Base-by-base conservation (phyloP, 1,284 basidiomycete genomes). In the Exobasidium rhododendri region DNA sequence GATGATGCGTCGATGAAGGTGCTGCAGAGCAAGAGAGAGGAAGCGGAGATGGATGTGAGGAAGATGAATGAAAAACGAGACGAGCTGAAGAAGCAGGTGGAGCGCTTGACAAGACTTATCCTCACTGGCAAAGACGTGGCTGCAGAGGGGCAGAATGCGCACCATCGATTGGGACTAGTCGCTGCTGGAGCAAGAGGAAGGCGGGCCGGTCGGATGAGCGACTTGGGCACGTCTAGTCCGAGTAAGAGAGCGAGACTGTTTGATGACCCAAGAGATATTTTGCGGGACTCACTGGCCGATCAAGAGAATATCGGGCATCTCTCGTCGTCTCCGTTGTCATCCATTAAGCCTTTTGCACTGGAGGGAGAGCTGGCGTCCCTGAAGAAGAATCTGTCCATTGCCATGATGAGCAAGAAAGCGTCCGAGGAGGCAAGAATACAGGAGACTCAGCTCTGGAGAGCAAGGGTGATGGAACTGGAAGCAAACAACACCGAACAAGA, bases 51-150 rank as follows among this genome's bases (percentile, higher is more conserved):
- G 26, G 61, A 62, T 24, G 61, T 79, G 3, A 66, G 67, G 5
- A 60, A 63, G 22, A 74, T 77, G 71, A 61, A 68, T 30, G 60
- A 67, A 51, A 68, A 73, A 55, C 66, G 73, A 13, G 35, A 43
- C 13, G 65, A 70, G 31, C 68, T 78, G 30, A 65, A 64, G n/a
- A 54, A 45, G 10, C 75, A 78, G 60, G 73, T 78, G 52, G 69
- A 75, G 45, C 77, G 76, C 35, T 67, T 79, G 1, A 77, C 75
- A 3, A 59, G 67, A 1, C 70, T 79, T 44, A 76, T 77, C 40
- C 61, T 79, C 31, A 62, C 76, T 11, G 69, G 69, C 54, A 65
- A 71, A 40, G 67, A 61, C 35, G 70, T 77, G 0, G 71, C 71
- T 2, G 58, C 65, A 3, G 64, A 68, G 11, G 49, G 49, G 3